Conservation (phyloP, 345 rosid genomes). For the Salix exigua region DNA sequence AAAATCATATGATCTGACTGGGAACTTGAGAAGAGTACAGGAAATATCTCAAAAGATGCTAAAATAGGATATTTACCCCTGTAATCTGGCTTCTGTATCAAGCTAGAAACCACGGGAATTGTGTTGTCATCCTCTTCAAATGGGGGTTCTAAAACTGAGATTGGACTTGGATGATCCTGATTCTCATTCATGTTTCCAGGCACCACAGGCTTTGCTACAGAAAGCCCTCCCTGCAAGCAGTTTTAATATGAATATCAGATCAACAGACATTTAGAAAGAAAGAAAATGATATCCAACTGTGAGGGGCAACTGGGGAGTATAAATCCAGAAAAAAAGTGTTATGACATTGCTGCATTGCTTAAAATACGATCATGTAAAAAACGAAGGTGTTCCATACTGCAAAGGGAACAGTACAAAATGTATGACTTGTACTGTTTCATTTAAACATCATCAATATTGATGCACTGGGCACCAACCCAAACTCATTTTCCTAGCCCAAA, state of each 20-base stretch:
- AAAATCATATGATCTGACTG: background rate
- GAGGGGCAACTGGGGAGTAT: background rate
- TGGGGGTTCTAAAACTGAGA: constrained; percentile 69
- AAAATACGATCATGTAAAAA: background rate
- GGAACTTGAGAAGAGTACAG: background rate
- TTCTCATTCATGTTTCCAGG: constrained; percentile 44
- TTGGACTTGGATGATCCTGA: constrained; percentile 95
- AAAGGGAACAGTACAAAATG: background rate
- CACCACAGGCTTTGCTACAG: constrained; percentile 39
- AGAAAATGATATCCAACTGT: background rate
- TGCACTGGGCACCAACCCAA: background rate
- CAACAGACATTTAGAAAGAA: background rate
- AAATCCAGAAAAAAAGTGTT: background rate
- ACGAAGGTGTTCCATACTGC: background rate
- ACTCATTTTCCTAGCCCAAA: background rate
- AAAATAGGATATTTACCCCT: constrained; percentile 34
- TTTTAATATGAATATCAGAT: background rate
- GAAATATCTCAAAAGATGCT: background rate
- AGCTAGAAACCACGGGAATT: constrained; percentile 37
- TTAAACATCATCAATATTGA: background rate
- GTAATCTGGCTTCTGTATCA: constrained; percentile 28
- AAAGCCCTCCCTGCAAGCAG: constrained; percentile 49
- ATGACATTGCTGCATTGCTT: background rate
- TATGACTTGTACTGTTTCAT: background rate
- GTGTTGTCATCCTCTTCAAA: constrained; percentile 63